Evolutionary conservation across 2,329 filamentous ascomycete genomes (phyloP), one percentile per base, ranked within the genome.

Genomic region (Ophiostoma tasmaniense): DNA sequence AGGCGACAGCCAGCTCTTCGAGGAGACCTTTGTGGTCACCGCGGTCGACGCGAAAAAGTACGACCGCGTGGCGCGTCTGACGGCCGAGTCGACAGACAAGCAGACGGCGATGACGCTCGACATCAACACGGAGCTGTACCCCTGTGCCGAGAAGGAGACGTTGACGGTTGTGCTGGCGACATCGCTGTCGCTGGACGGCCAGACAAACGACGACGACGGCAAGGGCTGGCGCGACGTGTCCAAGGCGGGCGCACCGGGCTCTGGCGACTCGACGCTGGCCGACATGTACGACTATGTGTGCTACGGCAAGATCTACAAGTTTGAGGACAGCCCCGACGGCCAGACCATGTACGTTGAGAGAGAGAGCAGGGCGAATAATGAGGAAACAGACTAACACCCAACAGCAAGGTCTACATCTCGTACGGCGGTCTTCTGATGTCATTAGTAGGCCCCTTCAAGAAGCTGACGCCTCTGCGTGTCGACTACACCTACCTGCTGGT

Each of bases 381-480:
- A 3, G 35, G 17, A 35, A 11, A 35, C 14, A 64, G n/a, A 2
- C 67, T 72, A 39, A 66, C 70, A 61, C 52, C 61, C 14, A 11
- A 28, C 74, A 98, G 94, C 78, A 96, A 97, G 78, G 92, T 93
- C 35, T 99, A 94, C 80, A 85, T 96, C 74, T 97, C 93, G 1
- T 99, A 97, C 75, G 95, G 95, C 65, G 95, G 95, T 8, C 82
- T 99, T 73, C 81, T 99, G 75, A 89, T 98, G 81, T 92, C 90
- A 75, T 85, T 99, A 69, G 91, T 97, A 76, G 95, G 96, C 6
- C 95, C 95, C 2, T 95, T 96, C 79, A 96, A 95, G 84, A 97
- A 97, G 83, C 87, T 99, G 72, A 96, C 91, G 42, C 90, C 93
- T 35, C 81, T 99, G 76, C 88, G 93, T 75, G 94, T 97, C 75